Base-by-base conservation (phyloP, 2,329 filamentous ascomycete genomes). In the Stemphylium beticola region DNA sequence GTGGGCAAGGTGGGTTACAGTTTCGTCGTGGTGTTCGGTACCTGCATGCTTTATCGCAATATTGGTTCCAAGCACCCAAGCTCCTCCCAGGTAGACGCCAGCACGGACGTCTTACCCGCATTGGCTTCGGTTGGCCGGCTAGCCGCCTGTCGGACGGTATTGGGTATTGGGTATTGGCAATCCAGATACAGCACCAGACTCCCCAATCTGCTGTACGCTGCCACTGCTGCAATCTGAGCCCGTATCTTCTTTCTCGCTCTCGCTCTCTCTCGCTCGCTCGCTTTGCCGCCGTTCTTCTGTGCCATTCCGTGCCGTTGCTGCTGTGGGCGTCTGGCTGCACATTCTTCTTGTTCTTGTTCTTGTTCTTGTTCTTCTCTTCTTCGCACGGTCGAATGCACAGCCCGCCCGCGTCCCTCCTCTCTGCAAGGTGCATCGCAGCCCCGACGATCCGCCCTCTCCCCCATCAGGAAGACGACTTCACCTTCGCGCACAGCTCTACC, bases 21-120 rank as follows among this genome's bases (percentile, higher is more conserved):
- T 31, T 10, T 10, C 12, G 24, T 33, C 24, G 36, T 17, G 24
- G 33, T 31, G 44, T 26, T 40, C 33, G 56, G 56, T 58, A 58
- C 56, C 56, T 58, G 56, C 39, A 53, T 58, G 15, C 56, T 46
- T 49, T 46, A 46, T 55, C 40, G 48, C 44, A 49, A 59, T 56
- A 58, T 58, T 59, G 57, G 53, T 11, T 50, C 43, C 43, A 37
- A 39, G 52, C 52, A 42, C 24, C 38, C 44, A 37, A 32, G 45
- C 41, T 42, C 15, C 15, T 15, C 10, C 24, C 10, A 42, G 24
- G 12, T 18, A 9, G 15, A 17, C 9, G 9, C 15, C 29, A 15
- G 56, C 57, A 47, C 53, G 45, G 56, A 26, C 56, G 43, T 32
- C 33, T 33, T 54, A 42, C 55, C 49, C 55, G 55, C 55, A 47